Percentiles rank a stretch among this genome's conserved stretches.
These are phyloP conservation scores for Didymella arachidicola DNA, from an alignment of 2,329 filamentous ascomycete genomes.

Conservation along the genomic window DNA sequence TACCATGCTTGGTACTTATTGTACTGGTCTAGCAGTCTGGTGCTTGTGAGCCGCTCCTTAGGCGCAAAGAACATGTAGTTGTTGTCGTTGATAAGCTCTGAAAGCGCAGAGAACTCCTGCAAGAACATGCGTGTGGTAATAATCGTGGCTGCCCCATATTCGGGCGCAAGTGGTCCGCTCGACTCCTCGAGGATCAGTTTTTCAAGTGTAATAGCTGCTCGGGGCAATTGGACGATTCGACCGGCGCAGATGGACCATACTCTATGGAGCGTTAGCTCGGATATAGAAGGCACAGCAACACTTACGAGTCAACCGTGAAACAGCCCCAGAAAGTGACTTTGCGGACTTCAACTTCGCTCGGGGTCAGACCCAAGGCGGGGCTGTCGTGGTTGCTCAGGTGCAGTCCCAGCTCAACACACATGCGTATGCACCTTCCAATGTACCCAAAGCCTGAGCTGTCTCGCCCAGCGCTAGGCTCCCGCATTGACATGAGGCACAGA, in stretches of 20 bases:
- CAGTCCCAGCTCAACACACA: slow-evolving; percentile 75
- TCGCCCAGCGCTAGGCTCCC: slow-evolving; percentile 75
- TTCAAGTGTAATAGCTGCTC: slow-evolving; percentile 58
- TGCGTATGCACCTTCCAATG: slow-evolving; percentile 73
- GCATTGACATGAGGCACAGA: slow-evolving; percentile 76
- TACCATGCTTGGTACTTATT: slow-evolving; percentile 77
- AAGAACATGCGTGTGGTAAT: slow-evolving; percentile 49
- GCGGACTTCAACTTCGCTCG: slow-evolving; percentile 57
- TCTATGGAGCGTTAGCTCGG: slow-evolving; percentile 32
- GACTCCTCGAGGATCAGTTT: slow-evolving; percentile 66
- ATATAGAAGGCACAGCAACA: slow-evolving; percentile 12
- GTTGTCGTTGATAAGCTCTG: slow-evolving; percentile 75
- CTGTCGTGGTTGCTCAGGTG: slow-evolving; percentile 59
- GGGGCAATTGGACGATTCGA: slow-evolving; percentile 57
- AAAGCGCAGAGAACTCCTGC: slow-evolving; percentile 71
- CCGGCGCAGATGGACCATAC: slow-evolving; percentile 58
- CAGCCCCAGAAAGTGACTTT: slow-evolving; percentile 63
- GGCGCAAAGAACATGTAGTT: slow-evolving; percentile 77
- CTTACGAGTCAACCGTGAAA: slow-evolving; percentile 59
- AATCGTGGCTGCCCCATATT: slow-evolving; percentile 21
- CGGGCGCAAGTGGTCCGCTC: slow-evolving; percentile 55
- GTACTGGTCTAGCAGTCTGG: slow-evolving; percentile 69
- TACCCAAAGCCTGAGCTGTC: slow-evolving; percentile 78
- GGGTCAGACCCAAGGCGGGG: slow-evolving; percentile 42
- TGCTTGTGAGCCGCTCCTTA: slow-evolving; percentile 68